A percentile compares a stretch with the other conserved stretches of the same genome.
phyloP scores from a whole-genome alignment of 257 asterid genomes.

The Solanum peruvianum region DNA sequence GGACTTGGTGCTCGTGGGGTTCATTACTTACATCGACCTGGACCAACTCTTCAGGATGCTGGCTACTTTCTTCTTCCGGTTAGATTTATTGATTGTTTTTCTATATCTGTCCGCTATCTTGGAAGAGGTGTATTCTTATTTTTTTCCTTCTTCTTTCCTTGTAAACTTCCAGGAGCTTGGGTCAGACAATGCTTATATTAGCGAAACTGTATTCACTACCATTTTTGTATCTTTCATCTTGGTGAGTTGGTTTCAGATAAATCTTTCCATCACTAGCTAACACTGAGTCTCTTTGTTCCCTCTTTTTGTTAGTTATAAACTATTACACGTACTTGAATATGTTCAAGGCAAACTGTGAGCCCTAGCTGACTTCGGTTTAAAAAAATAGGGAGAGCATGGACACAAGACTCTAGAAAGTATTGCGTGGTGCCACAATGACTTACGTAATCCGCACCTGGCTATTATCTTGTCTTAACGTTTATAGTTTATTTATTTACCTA shows the following conservation, averaged over 20 bases:
- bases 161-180: constrained; percentile 73
- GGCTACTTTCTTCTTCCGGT: constrained; percentile 89
- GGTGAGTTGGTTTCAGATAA: constrained; percentile 37
- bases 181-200: constrained; percentile 67
- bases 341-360: not conserved
- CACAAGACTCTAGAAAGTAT: not conserved
- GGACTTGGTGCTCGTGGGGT: constrained; percentile 73
- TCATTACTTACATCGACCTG: constrained; percentile 68
- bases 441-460: not conserved
- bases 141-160: not conserved
- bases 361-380: not conserved
- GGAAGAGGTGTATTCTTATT: not conserved
- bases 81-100: not conserved
- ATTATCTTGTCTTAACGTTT: not conserved
- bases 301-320: not conserved
- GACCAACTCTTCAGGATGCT: constrained; percentile 54
- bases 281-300: not conserved
- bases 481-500: not conserved
- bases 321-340: not conserved
- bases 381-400: not conserved
- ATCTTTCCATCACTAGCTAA: not conserved
- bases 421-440: not conserved
- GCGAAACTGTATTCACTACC: constrained; percentile 74
- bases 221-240: constrained; percentile 61
- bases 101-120: not conserved